Evolutionary conservation across 805 yeast species (phyloP), one percentile per base, ranked within the genome.

Genomic region (Lipomyces oligophaga): DNA sequence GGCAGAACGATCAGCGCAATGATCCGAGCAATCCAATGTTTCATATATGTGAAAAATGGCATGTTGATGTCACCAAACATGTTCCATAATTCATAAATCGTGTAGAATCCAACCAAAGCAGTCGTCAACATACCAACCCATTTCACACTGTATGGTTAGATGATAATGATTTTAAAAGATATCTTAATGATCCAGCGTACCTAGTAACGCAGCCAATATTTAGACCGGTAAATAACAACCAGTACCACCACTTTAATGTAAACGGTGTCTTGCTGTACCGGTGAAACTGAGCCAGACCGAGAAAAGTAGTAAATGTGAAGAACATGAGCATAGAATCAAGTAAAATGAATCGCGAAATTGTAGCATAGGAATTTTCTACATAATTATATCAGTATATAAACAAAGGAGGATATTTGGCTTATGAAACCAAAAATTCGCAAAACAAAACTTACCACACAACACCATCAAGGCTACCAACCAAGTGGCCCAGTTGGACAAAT

Each of bases 101-200:
- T 88, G 68, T 90, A 86, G 53, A 87, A 76, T 39, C 99, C 99
- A 45, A 93, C 88, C 54, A 88, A 70, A 15, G 87, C 67, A 47
- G 95, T 90, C 51, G 86, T 85, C 61, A 93, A 86, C 46, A 90
- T 74, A 60, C 99, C 99, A 48, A 93, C 97, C 96, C 89, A 87
- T 69, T 93, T 93, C 47, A 88, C 95, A 24, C 95, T 83, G 18
- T 3, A 15, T 7, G 24, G 6, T 11, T 6, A 7, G 16, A 6
- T 11, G 7, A 7, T 11, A 8, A 8, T 7, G 13, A 63, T 90
- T 83, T 38, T 19, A 25, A 15, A 6, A 38, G 5, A 24, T 13
- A 38, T 18, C 36, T n/a, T 8, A 20, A 7, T 7, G 5, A 20
- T 15, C n/a, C 5, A 4, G 16, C 33, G 21, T 5, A 36, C 40